phyloP scores from a whole-genome alignment of 2,329 filamentous ascomycete species.

The Zalaria sp. region DNA sequence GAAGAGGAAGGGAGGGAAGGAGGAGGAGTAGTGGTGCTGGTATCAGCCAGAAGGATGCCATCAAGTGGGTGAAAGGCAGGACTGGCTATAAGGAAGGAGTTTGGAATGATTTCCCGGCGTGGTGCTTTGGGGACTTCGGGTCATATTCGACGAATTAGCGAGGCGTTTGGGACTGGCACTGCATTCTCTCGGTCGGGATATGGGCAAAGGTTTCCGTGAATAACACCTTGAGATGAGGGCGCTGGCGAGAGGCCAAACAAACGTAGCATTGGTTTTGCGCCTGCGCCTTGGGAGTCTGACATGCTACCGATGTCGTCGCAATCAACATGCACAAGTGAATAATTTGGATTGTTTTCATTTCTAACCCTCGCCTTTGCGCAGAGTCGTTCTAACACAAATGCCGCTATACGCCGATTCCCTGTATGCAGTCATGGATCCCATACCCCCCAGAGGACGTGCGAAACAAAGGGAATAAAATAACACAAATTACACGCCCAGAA shows the following conservation, averaged over 20 bases:
- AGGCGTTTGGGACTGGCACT: neutral
- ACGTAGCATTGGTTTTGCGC: no score
- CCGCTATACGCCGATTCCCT: constrained; percentile 4
- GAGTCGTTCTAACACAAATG: constrained; percentile 3
- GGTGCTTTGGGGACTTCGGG: neutral
- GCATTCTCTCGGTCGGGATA: neutral
- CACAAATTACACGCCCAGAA: neutral
- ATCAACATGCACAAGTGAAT: no score
- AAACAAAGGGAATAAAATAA: constrained; percentile 1
- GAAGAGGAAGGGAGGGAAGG: constrained; percentile 14
- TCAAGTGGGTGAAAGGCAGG: neutral
- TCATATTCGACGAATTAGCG: neutral
- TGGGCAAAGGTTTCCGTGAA: no score
- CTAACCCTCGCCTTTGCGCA: constrained; percentile 6
- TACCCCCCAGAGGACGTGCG: no score
- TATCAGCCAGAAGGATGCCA: neutral
- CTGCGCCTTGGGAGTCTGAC: no score
- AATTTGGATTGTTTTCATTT: neutral
- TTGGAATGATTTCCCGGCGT: neutral
- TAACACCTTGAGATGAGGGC: no score
- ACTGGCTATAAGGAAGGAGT: neutral
- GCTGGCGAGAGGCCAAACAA: no score
- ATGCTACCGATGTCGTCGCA: no score
- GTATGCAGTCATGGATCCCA: neutral
- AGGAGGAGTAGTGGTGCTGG: neutral